Percentiles rank a stretch among this genome's conserved stretches.
phyloP scores from a whole-genome alignment of 2,329 filamentous ascomycete genomes.

The Aspergillus bombycis region DNA sequence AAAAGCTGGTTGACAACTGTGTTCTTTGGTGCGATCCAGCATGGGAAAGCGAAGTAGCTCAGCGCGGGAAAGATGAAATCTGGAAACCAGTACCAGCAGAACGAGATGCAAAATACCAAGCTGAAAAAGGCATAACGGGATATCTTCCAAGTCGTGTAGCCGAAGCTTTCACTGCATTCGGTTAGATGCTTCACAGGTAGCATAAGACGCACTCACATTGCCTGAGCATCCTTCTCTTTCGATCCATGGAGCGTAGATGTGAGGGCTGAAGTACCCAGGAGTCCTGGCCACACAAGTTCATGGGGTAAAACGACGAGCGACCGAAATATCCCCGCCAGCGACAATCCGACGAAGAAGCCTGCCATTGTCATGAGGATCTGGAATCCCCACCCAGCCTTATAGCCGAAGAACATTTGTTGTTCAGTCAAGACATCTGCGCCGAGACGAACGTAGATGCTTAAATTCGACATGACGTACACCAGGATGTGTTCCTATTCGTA shows the following conservation, averaged over 20 bases:
- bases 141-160: constrained; percentile 45
- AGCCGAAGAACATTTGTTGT: constrained; percentile 33
- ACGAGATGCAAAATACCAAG: constrained; percentile 23
- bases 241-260: constrained; percentile 70
- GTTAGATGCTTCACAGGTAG: not conserved
- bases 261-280: constrained; percentile 60
- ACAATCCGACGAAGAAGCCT: constrained; percentile 67
- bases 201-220: constrained; percentile 33
- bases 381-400: constrained; percentile 30
- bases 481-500: constrained; percentile 26
- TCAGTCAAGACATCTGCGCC: constrained; percentile 31
- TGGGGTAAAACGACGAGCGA: constrained; percentile 57
- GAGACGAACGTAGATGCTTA: constrained; percentile 32
- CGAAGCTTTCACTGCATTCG: constrained; percentile 7
- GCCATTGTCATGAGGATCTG: constrained; percentile 60
- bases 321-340: constrained; percentile 61
- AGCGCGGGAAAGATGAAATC: constrained; percentile 35
- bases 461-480: constrained; percentile 34
- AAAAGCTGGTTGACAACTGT: constrained; percentile 34
- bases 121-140: constrained; percentile 34
- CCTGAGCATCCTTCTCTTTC: constrained; percentile 51
- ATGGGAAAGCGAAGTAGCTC: constrained; percentile 34
- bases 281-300: constrained; percentile 64
- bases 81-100: constrained; percentile 34
- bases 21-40: constrained; percentile 34